phyloP scores from a whole-genome alignment of 257 asterid species.

The Leonotis leonurus region DNA sequence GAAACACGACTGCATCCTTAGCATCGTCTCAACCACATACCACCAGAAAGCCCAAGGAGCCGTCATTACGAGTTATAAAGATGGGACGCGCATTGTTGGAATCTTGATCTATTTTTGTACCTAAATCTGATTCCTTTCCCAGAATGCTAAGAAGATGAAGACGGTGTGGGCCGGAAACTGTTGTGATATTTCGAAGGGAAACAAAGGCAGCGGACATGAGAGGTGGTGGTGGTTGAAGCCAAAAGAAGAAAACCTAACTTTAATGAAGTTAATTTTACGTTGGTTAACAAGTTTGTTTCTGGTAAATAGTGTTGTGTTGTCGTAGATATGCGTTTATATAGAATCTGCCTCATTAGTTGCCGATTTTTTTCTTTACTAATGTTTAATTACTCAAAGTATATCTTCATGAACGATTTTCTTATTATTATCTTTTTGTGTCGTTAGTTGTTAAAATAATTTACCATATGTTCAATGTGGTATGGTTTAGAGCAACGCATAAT shows the following conservation, averaged over 20 bases:
- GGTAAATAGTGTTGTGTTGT: background rate
- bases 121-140: too few species aligned
- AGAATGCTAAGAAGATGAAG: background rate
- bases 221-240: background rate
- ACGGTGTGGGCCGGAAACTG: background rate
- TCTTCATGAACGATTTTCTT: too few species aligned
- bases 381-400: too few species aligned
- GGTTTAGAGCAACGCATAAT: too few species aligned
- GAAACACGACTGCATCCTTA: background rate
- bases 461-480: too few species aligned
- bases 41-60: conserved; percentile 8
- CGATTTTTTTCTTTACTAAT: too few species aligned
- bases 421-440: too few species aligned
- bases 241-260: background rate
- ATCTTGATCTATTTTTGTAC: conserved; percentile 5
- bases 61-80: background rate
- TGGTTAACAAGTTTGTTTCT: background rate
- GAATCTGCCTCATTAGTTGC: background rate
- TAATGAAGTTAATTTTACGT: background rate
- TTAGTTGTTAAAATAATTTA: too few species aligned
- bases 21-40: background rate
- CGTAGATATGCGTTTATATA: background rate
- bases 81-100: background rate
- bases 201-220: background rate
- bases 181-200: background rate